Conservation (phyloP, 1,284 basidiomycete genomes). For the Malassezia furfur region DNA sequence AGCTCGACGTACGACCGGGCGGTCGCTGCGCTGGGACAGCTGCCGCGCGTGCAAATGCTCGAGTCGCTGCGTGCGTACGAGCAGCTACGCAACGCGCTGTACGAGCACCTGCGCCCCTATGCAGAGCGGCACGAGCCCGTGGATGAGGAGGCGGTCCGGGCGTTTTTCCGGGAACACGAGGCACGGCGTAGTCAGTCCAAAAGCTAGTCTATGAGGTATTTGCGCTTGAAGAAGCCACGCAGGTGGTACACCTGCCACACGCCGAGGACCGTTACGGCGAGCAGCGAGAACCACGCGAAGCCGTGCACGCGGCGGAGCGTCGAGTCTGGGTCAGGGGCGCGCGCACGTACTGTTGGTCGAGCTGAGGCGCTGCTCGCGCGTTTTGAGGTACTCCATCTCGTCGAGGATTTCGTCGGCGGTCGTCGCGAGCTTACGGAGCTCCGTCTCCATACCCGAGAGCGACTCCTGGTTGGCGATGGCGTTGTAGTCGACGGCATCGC, state of each 20-base stretch:
- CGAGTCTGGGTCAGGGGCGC: conserved; percentile 57
- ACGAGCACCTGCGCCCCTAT: conserved; percentile 48
- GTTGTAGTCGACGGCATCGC: conserved; percentile 98
- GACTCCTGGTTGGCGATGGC: conserved; percentile 98
- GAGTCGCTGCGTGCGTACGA: conserved; percentile 48
- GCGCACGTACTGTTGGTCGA: conserved; percentile 70
- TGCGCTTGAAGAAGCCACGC: conserved; percentile 86
- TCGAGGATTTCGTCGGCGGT: conserved; percentile 88
- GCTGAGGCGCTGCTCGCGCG: conserved; percentile 78
- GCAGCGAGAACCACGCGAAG: conserved; percentile 79
- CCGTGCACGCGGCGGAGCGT: conserved; percentile 83
- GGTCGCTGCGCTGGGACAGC: conserved; percentile 44
- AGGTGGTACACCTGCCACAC: conserved; percentile 91
- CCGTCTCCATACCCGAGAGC: conserved; percentile 85
- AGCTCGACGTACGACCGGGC: conserved; percentile 49
- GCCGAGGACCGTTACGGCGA: conserved; percentile 71
- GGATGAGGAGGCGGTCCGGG: conserved; percentile 44
- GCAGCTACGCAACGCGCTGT: conserved; percentile 46
- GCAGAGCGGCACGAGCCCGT: conserved; percentile 45
- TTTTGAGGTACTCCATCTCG: conserved; percentile 83
- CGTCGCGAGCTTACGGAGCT: conserved; percentile 94
- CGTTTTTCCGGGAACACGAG: conserved; percentile 39
- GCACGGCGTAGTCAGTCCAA: neutral
- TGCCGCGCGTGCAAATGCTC: conserved; percentile 49
- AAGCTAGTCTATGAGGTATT: conserved; percentile 81